Conservation (phyloP, 257 asterid species). For the Solanum chilense region DNA sequence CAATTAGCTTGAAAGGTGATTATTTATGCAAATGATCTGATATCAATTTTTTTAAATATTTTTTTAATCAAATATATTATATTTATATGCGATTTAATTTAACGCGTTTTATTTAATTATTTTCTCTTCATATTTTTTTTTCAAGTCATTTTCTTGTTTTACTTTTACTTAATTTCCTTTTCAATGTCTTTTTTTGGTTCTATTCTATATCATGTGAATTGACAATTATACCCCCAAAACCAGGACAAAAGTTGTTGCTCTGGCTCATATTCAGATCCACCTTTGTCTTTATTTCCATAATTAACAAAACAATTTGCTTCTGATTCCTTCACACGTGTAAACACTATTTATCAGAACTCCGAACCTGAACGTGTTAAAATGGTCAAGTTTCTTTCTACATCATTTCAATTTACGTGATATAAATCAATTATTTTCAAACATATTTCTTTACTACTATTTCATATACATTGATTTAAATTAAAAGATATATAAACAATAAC, state of each 20-base stretch:
- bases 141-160: neutral
- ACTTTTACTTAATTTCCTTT: neutral
- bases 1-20: no score
- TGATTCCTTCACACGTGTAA: neutral
- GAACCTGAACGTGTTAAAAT: neutral
- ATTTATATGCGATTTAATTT: no score
- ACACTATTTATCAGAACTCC: neutral
- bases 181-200: neutral
- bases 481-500: no score
- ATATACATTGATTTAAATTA: no score
- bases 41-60: no score
- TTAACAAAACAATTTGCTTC: neutral
- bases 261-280: neutral
- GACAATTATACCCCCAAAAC: neutral
- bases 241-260: neutral
- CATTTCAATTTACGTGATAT: no score
- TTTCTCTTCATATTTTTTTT: neutral
- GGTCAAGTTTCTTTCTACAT: neutral
- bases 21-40: rapidly evolving
- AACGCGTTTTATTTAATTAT: no score
- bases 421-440: neutral
- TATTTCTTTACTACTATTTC: neutral
- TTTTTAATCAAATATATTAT: no score
- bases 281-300: neutral
- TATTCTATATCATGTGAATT: neutral